Conservation (phyloP, 2,329 filamentous ascomycete species). For the Pseudogymnoascus sp. region DNA sequence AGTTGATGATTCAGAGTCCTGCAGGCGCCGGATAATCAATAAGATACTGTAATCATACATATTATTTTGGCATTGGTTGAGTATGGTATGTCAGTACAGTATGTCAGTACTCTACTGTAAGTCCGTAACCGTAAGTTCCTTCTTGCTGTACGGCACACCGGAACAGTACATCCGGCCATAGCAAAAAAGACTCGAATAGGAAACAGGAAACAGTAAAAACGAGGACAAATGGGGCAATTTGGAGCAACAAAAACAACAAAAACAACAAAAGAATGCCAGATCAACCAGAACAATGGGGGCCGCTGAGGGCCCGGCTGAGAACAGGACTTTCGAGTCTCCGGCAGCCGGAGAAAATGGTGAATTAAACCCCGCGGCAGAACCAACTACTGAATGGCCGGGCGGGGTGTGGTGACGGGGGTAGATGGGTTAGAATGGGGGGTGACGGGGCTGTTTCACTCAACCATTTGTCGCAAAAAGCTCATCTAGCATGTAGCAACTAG, state of each 20-base stretch:
- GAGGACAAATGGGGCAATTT: too few species aligned
- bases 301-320: too few species aligned
- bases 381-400: neutral
- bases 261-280: too few species aligned
- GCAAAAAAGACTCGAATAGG: neutral
- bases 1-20: neutral
- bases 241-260: too few species aligned
- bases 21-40: constrained; percentile 1
- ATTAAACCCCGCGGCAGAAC: neutral
- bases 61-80: too few species aligned
- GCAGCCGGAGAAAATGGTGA: neutral
- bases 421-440: too few species aligned
- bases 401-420: neutral
- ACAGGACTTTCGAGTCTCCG: neutral
- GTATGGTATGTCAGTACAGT: too few species aligned
- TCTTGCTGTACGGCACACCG: neutral
- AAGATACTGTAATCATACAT: neutral
- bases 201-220: too few species aligned
- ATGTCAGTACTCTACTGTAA: too few species aligned
- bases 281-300: neutral
- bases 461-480: neutral
- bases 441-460: neutral
- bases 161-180: neutral
- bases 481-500: too few species aligned
- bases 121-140: neutral